A percentile compares a stretch with the other conserved stretches of the same genome.
These are phyloP conservation scores for Mycena latifolia DNA, from an alignment of 768 basidiomycete genomes.

Conservation along the genomic window DNA sequence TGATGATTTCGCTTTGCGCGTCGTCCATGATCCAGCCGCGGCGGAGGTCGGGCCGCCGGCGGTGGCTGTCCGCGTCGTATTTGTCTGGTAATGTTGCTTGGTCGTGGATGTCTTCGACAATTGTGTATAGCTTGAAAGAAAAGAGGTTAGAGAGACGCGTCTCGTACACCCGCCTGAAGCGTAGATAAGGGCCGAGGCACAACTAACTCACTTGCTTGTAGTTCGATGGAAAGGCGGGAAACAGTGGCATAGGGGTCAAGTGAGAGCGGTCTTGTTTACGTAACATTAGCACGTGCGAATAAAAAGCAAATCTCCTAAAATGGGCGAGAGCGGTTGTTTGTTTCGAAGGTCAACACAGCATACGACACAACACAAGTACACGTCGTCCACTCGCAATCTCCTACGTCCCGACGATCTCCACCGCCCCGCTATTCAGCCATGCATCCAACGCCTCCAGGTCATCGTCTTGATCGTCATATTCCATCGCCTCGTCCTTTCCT, in stretches of 20 bases:
- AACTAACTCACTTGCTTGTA: background rate
- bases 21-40: background rate
- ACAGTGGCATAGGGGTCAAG: background rate
- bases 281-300: too few species aligned
- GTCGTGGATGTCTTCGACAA: background rate
- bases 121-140: background rate
- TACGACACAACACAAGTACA: background rate
- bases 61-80: background rate
- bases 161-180: too few species aligned
- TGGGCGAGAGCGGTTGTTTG: conserved; percentile 9
- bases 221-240: background rate
- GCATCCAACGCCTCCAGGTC: conserved; percentile 76
- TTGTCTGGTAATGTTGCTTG: background rate
- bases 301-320: conserved; percentile 4
- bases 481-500: conserved; percentile 9
- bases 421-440: conserved; percentile 76
- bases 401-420: conserved; percentile 56
- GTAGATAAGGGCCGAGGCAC: too few species aligned
- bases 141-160: background rate
- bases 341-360: background rate
- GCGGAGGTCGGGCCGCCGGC: background rate
- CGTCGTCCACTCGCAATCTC: too few species aligned
- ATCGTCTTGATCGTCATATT: conserved; percentile 46
- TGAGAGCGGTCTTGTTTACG: too few species aligned
- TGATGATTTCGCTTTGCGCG: background rate